Percentiles rank a stretch among this genome's conserved stretches.
phyloP scores from a whole-genome alignment of 495 filamentous ascomycete species.

The Penicillium goetzii region DNA sequence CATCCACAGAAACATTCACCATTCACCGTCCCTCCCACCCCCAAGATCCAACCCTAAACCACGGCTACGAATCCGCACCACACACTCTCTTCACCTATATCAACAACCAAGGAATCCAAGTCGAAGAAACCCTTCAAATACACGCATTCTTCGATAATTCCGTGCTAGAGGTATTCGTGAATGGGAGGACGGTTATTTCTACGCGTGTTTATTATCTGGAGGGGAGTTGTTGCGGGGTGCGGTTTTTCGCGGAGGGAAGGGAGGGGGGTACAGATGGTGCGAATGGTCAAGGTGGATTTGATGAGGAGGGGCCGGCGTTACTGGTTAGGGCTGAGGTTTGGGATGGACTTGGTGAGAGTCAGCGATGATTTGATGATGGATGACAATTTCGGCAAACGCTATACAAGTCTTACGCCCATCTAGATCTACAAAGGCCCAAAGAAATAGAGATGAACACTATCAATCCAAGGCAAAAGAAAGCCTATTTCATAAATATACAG shows the following conservation, averaged over 20 bases:
- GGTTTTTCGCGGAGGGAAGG: constrained; percentile 33
- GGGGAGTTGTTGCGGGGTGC: constrained; percentile 22
- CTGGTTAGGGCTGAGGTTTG: constrained; percentile 34
- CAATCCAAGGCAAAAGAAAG: background rate
- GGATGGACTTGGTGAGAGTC: constrained; percentile 36
- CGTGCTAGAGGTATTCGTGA: constrained; percentile 48
- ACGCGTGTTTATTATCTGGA: constrained; percentile 38
- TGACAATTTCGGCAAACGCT: background rate
- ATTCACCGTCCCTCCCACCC: constrained; percentile 37
- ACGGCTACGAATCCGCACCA: constrained; percentile 35
- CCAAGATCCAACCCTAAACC: constrained; percentile 34
- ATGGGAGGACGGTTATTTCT: constrained; percentile 42
- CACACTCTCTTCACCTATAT: constrained; percentile 42
- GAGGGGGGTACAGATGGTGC: no score
- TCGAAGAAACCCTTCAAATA: constrained; percentile 40
- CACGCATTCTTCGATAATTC: constrained; percentile 43
- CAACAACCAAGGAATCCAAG: constrained; percentile 22
- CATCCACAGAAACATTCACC: constrained; percentile 37
- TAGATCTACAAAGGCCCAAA: background rate
- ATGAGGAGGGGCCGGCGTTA: constrained; percentile 10
- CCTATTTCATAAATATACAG: constrained; percentile 4
- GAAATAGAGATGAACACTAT: background rate
- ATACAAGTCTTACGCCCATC: background rate
- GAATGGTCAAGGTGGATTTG: background rate
- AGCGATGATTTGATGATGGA: background rate